These are phyloP conservation scores for Mangifera indica DNA, from an alignment of 345 rosid genomes.

Conservation along the genomic window DNA sequence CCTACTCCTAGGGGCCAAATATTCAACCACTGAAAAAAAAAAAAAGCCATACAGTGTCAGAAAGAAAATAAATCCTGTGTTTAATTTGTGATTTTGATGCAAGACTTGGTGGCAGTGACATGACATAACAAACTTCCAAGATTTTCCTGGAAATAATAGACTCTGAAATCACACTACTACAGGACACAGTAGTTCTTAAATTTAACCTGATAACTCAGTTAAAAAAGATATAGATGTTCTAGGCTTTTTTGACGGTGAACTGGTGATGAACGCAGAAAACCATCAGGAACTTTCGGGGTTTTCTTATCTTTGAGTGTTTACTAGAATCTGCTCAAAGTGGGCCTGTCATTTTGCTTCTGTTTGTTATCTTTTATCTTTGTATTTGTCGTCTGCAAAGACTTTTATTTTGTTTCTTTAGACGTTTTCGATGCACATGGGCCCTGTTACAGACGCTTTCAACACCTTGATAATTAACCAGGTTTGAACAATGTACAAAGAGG, in stretches of 20 bases:
- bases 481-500: neutral
- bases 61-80: too few relatives aligned
- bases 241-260: neutral
- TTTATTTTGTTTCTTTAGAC: constrained; percentile 12
- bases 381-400: constrained; percentile 10
- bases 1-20: too few relatives aligned
- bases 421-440: constrained; percentile 7
- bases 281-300: constrained; percentile 19
- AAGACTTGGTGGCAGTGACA: too few relatives aligned
- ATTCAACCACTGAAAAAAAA: too few relatives aligned
- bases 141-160: too few relatives aligned
- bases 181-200: too few relatives aligned
- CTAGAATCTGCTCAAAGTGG: neutral
- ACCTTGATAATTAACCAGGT: neutral
- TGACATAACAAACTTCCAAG: too few relatives aligned
- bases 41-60: too few relatives aligned
- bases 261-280: constrained; percentile 1
- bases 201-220: neutral
- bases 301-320: neutral
- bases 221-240: neutral
- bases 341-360: neutral
- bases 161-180: too few relatives aligned
- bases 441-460: neutral
- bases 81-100: too few relatives aligned
- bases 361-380: constrained; percentile 13